phyloP scores from a whole-genome alignment of 495 filamentous ascomycete genomes.

The Penicillium cinerascens region DNA sequence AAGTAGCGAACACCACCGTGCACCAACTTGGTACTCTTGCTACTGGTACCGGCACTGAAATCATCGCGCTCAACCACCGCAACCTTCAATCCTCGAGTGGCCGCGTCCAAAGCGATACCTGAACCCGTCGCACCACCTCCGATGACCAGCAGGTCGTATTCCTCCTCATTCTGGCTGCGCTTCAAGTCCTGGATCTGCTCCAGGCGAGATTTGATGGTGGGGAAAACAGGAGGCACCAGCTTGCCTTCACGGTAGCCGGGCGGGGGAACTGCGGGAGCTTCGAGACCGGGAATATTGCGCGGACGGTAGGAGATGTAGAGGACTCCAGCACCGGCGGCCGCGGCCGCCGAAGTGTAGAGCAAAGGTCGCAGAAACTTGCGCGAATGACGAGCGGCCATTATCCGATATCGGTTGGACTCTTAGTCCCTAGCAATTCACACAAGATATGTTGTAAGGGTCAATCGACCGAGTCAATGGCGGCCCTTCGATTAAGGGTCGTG shows the following conservation, averaged over 20 bases:
- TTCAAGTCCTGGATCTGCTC: slow-evolving; percentile 55
- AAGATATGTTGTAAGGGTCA: background rate
- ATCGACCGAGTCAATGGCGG: background rate
- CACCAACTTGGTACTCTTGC: slow-evolving; percentile 95
- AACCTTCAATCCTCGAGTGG: slow-evolving; percentile 86
- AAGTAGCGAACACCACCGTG: slow-evolving; percentile 95
- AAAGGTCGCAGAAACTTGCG: slow-evolving; percentile 55
- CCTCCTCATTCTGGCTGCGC: slow-evolving; percentile 34
- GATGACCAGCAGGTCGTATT: slow-evolving; percentile 87
- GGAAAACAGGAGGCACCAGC: slow-evolving; percentile 78
- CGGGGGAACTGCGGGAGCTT: slow-evolving; percentile 74
- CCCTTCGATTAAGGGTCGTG: background rate
- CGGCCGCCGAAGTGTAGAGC: slow-evolving; percentile 59
- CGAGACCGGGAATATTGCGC: slow-evolving; percentile 78
- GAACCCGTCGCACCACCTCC: slow-evolving; percentile 90
- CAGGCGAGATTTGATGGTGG: slow-evolving; percentile 64
- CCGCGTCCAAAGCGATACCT: slow-evolving; percentile 92
- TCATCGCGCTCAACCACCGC: slow-evolving; percentile 94
- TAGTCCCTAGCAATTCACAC: slow-evolving; percentile 1
- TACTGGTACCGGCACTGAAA: slow-evolving; percentile 90
- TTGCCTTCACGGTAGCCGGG: slow-evolving; percentile 77
- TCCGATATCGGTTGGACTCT: slow-evolving; percentile 5
- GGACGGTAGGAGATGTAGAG: slow-evolving; percentile 81
- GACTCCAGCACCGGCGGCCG: slow-evolving; percentile 55
- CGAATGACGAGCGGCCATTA: slow-evolving; percentile 58